phyloP scores from a whole-genome alignment of 108 stramenopile species.

The Skeletonema menzelii region DNA sequence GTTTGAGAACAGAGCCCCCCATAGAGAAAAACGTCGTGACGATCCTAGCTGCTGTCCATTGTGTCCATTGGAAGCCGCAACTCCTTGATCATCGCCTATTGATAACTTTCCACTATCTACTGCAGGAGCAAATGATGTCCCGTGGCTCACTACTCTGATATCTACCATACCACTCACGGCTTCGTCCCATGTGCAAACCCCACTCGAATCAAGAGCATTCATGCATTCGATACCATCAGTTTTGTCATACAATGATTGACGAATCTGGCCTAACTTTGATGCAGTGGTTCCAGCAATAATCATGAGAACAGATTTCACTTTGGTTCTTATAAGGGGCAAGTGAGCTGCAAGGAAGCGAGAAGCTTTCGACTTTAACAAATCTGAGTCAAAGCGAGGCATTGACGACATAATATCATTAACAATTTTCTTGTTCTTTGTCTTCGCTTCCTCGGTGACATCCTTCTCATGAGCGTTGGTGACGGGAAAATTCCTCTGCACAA shows the following conservation, averaged over 20 bases:
- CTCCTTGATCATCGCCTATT: constrained; percentile 12
- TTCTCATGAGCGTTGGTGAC: neutral
- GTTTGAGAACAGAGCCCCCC: constrained; percentile 82
- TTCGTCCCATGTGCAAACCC: constrained; percentile 78
- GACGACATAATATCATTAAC: constrained; percentile 54
- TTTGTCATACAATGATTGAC: constrained; percentile 86
- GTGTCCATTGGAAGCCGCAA: neutral
- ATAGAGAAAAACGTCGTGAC: constrained; percentile 72
- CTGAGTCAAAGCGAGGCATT: constrained; percentile 70
- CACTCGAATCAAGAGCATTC: constrained; percentile 45
- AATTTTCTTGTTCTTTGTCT: neutral
- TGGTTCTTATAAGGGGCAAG: constrained; percentile 81
- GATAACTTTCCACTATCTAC: neutral
- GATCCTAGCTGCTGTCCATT: neutral
- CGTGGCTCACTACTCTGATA: constrained; percentile 59
- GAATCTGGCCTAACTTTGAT: constrained; percentile 79
- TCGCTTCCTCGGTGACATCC: neutral
- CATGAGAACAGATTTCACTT: constrained; percentile 77
- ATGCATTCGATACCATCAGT: constrained; percentile 81
- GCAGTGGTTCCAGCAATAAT: constrained; percentile 88
- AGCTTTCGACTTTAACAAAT: constrained; percentile 60
- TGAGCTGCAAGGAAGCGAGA: constrained; percentile 83
- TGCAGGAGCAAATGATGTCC: constrained; percentile 19
- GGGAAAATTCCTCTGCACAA: constrained; percentile 67
- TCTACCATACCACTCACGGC: constrained; percentile 80